Base-by-base conservation (phyloP, 179 eudicot genomes). In the Pouteria campechiana region DNA sequence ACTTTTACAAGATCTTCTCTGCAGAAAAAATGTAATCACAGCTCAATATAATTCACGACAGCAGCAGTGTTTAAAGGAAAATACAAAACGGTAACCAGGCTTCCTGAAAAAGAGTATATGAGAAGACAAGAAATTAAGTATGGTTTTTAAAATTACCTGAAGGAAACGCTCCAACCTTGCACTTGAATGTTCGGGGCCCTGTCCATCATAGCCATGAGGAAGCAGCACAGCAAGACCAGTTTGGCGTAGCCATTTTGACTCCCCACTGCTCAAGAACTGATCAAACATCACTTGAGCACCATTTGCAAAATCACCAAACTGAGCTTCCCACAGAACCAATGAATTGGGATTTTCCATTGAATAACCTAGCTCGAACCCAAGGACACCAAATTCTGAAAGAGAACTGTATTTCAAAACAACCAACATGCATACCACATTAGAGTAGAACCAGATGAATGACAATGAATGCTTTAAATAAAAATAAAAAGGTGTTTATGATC, bases 131-230 rank as follows among this genome's bases (percentile, higher is more conserved):
- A n/a, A n/a, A n/a, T n/a, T n/a, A n/a, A n/a, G n/a, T n/a, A n/a
- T n/a, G n/a, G n/a, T n/a, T n/a, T n/a, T n/a, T n/a, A n/a, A n/a
- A 9, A 39, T 23, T 13, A 38, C 42, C 42, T 38, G 42, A 38
- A 38, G 42, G 25, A 44, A 44, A 29, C 49, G 49, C 30, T 44
- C 49, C 35, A 44, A 28, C 11, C 49, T 25, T 44, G 49, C 32
- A 44, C 49, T 44, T 29, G 49, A 44, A 44, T 44, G 49, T 44
- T 44, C 49, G 30, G 49, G 49, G 36, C 49, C 49, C 23, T 44
- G 49, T 25, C 49, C 49, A 44, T 44, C 49, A 44, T 44, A 44
- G 30, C 49, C 49, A 44, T 44, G 49, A 44, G 49, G 49, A 25
- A 44, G 49, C 23, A 44, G 18, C 49, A 44, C 49, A 29, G 30